Evolutionary conservation across 768 basidiomycete genomes (phyloP), one percentile per base, ranked within the genome.

Genomic region (Butyriboletus loyo): DNA sequence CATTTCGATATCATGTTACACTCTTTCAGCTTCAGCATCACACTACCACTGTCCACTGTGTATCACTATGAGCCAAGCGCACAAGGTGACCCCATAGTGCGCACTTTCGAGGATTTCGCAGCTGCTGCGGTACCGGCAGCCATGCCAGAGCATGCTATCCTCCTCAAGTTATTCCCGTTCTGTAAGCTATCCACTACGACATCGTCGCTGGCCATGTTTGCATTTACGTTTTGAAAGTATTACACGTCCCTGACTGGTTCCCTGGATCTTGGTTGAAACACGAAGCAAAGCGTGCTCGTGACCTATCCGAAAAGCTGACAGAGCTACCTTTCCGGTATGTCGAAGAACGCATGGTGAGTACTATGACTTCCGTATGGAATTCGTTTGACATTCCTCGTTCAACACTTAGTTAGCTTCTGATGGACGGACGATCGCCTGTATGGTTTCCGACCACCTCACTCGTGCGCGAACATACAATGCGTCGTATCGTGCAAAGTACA

Each of bases 191-290:
- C 2, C 6, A 7, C 5, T n/a, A 10, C 35, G 11, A 15, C 3
- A n/a, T 25, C 40, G 11, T 10, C 17, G 5, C 24, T 7, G n/a
- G 34, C 11, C 4, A 19, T 34, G 17, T 17, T 11, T 5, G 34
- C 22, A 21, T 30, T 31, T 14, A 1, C 30, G 15, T 2, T 19
- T 31, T 15, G 36, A 22, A 13, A 66, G 66, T 67, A 25, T 55
- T 61, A 45, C 34, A 60, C 30, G 11, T 65, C 13, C 66, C 65
- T 0, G 53, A 61, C 11, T 66, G 60, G 64, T 24, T 40, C 25
- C 43, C 25, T 0, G 53, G 49, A 5, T 50, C 44, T 9, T 50
- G 21, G 17, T 15, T 27, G 15, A 49, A 54, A 40, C 45, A 17
- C 17, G 46, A 54, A 24, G 55, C 52, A 22, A 36, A 31, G 19